A percentile compares a stretch with the other conserved stretches of the same genome.
phyloP scores from a whole-genome alignment of 1,284 basidiomycete species.

The Kwoniella shivajii region DNA sequence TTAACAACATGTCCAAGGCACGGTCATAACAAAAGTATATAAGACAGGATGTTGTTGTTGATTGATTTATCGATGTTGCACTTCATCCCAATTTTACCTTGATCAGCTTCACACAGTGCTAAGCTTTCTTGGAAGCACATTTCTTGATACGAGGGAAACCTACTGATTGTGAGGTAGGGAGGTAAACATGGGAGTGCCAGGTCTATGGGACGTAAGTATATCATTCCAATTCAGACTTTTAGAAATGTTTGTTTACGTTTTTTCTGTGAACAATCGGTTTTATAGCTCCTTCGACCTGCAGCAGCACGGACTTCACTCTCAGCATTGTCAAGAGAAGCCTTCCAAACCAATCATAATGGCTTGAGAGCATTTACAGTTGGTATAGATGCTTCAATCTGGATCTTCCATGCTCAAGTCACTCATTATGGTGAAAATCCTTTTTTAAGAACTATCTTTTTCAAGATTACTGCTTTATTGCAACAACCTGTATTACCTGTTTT shows the following conservation, averaged over 20 bases:
- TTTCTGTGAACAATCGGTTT: background rate
- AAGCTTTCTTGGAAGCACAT: background rate
- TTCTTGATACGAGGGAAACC: background rate
- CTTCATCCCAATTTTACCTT: too few relatives aligned
- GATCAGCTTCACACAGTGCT: too few relatives aligned
- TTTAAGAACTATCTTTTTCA: slow-evolving; percentile 59
- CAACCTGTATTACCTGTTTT: slow-evolving; percentile 84
- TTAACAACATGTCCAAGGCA: too few relatives aligned
- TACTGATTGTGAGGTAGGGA: too few relatives aligned
- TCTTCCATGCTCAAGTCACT: slow-evolving; percentile 55
- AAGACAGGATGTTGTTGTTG: too few relatives aligned
- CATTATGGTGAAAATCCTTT: slow-evolving; percentile 57
- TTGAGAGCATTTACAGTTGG: slow-evolving; percentile 52
- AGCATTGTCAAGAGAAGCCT: slow-evolving; percentile 43
- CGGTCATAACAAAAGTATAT: too few relatives aligned
- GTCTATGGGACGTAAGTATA: slow-evolving; percentile 55
- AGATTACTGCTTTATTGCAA: slow-evolving; percentile 67
- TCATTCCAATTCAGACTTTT: background rate
- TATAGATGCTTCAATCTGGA: slow-evolving; percentile 57
- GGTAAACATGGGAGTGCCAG: slow-evolving; percentile 51
- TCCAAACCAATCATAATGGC: slow-evolving; percentile 43
- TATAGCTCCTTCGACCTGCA: slow-evolving; percentile 49
- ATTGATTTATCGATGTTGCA: too few relatives aligned
- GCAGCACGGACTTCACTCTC: slow-evolving; percentile 41
- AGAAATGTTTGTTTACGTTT: slow-evolving; percentile 3